phyloP scores from a whole-genome alignment of 768 basidiomycete genomes.

The Albatrellus ellisii region DNA sequence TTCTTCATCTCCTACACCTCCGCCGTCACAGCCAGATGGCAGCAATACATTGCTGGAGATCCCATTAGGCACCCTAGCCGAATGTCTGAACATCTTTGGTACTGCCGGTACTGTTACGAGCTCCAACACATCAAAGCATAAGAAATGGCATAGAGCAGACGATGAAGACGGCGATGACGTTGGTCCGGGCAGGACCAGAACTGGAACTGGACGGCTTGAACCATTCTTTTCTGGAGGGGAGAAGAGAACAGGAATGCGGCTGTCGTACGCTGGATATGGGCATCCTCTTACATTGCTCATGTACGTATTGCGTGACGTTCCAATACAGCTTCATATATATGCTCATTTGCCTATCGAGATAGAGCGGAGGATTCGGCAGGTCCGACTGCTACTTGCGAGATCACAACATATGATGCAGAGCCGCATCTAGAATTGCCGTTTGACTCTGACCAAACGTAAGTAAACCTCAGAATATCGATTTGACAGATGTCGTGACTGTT shows the following conservation, averaged over 20 bases:
- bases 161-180: constrained; percentile 35
- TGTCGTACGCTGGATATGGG: constrained; percentile 71
- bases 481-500: constrained; percentile 4
- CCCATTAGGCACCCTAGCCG: constrained; percentile 70
- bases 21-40: constrained; percentile 16
- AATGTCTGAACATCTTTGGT: constrained; percentile 90
- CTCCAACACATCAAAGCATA: constrained; percentile 17
- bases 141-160: constrained; percentile 36
- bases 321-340: neutral
- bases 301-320: constrained; percentile 30
- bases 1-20: constrained; percentile 11
- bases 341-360: neutral
- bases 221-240: constrained; percentile 38
- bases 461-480: constrained; percentile 6
- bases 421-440: constrained; percentile 72
- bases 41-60: constrained; percentile 55
- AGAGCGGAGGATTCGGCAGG: constrained; percentile 72
- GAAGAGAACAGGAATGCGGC: constrained; percentile 73
- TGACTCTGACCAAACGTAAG: constrained; percentile 50
- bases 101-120: constrained; percentile 37
- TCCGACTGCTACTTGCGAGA: constrained; percentile 79
- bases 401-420: constrained; percentile 77
- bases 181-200: constrained; percentile 24
- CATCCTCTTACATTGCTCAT: constrained; percentile 67
- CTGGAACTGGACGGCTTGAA: constrained; percentile 36